Percentiles rank a stretch among this genome's conserved stretches.
Conservation (phyloP, 306 rosid genomes). For the Acacia acuminata region DNA sequence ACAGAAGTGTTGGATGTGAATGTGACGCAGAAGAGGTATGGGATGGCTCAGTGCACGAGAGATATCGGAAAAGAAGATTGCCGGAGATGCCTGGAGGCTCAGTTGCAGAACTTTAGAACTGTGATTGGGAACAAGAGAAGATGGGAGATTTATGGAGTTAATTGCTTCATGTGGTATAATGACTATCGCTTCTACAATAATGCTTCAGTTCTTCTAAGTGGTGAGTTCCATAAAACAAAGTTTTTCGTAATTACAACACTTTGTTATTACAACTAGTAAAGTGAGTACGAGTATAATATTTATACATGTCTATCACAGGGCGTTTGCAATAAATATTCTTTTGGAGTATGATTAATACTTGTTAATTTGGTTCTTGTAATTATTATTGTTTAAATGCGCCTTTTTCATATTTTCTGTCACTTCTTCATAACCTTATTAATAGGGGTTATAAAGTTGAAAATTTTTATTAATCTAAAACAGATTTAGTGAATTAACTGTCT, state of each 20-base stretch:
- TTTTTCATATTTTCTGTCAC: too few relatives aligned
- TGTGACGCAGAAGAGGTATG: constrained; percentile 41
- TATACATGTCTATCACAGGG: too few relatives aligned
- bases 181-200: constrained; percentile 56
- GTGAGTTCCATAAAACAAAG: constrained; percentile 28
- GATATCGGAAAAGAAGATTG: constrained; percentile 52
- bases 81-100: constrained; percentile 47
- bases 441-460: too few relatives aligned
- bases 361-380: too few relatives aligned
- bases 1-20: constrained; percentile 35
- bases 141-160: constrained; percentile 60
- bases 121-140: constrained; percentile 51
- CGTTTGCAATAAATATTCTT: too few relatives aligned
- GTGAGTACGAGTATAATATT: too few relatives aligned
- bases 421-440: too few relatives aligned
- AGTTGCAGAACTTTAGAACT: constrained; percentile 38
- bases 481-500: too few relatives aligned
- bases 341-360: too few relatives aligned
- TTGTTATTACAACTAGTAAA: not conserved
- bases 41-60: constrained; percentile 66
- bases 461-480: too few relatives aligned
- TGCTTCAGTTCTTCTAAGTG: constrained; percentile 45
- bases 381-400: too few relatives aligned
- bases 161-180: constrained; percentile 66
- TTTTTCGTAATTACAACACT: not conserved